A percentile compares a stretch with the other conserved stretches of the same genome.
Evolutionary conservation across 2,329 filamentous ascomycete genomes (phyloP).

Genomic region (Keithomyces neogunnii): DNA sequence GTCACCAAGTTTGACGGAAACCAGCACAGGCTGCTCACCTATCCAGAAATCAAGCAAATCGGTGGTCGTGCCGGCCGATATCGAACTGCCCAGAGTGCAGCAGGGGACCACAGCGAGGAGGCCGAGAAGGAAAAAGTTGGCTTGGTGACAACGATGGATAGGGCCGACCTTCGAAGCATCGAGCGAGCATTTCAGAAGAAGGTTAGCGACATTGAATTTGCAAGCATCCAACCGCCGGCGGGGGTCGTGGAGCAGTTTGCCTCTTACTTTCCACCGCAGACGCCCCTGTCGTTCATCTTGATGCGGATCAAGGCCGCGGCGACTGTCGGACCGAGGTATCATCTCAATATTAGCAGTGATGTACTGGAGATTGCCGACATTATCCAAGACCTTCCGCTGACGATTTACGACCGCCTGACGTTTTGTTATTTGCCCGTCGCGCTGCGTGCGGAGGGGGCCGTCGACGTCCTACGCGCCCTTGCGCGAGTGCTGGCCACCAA

Average conservation of each 20-base stretch:
- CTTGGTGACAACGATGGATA: slow-evolving; percentile 69
- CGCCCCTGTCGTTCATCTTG: slow-evolving; percentile 77
- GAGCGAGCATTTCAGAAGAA: slow-evolving; percentile 53
- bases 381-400: slow-evolving; percentile 65
- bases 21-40: slow-evolving; percentile 47
- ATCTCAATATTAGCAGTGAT: slow-evolving; percentile 51
- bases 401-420: slow-evolving; percentile 64
- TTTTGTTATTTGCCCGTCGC: slow-evolving; percentile 65
- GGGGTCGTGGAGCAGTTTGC: slow-evolving; percentile 67
- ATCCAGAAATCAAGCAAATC: slow-evolving; percentile 89
- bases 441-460: slow-evolving; percentile 39
- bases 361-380: slow-evolving; percentile 60
- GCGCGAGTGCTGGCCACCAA: slow-evolving; percentile 63
- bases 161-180: slow-evolving; percentile 57
- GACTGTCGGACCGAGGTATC: slow-evolving; percentile 55
- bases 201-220: slow-evolving; percentile 57
- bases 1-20: slow-evolving; percentile 62
- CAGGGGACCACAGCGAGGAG: slow-evolving; percentile 2
- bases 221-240: slow-evolving; percentile 67
- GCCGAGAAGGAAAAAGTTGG: slow-evolving; percentile 45
- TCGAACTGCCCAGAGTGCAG: slow-evolving; percentile 46
- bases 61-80: slow-evolving; percentile 86
- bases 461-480: slow-evolving; percentile 49
- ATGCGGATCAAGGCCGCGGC: slow-evolving; percentile 64
- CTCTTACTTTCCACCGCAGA: slow-evolving; percentile 70